A percentile compares a stretch with the other conserved stretches of the same genome.
Conservation (phyloP, 2,329 filamentous ascomycete species). For the Arachnomyces sp. region DNA sequence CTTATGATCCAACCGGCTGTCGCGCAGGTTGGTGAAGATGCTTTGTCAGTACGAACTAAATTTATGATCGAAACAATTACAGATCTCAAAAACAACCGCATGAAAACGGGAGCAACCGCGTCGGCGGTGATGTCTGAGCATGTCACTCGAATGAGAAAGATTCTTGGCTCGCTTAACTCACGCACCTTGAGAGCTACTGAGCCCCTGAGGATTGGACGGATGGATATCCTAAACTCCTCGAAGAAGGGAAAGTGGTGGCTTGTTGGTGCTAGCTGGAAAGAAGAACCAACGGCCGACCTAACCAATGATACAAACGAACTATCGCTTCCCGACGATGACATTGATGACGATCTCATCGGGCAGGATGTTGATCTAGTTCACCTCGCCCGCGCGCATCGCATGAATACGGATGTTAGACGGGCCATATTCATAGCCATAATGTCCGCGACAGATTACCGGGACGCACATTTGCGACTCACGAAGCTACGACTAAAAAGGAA, state of each 20-base stretch:
- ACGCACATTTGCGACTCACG: conserved; percentile 69
- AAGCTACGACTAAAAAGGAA: conserved; percentile 80
- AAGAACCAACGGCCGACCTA: conserved; percentile 28
- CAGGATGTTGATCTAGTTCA: conserved; percentile 55
- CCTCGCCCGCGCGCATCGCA: conserved; percentile 70
- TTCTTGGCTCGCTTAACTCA: conserved; percentile 65
- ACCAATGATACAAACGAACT: conserved; percentile 14
- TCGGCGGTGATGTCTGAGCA: conserved; percentile 71
- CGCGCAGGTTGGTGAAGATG: conserved; percentile 56
- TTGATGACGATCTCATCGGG: conserved; percentile 28
- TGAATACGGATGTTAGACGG: conserved; percentile 77
- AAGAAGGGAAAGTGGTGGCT: conserved; percentile 98
- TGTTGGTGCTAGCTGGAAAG: conserved; percentile 82
- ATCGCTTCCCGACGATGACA: conserved; percentile 27
- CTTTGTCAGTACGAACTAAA: conserved; percentile 76
- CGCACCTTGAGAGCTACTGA: conserved; percentile 64
- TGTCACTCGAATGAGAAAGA: conserved; percentile 80
- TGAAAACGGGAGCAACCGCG: conserved; percentile 65
- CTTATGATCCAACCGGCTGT: conserved; percentile 66
- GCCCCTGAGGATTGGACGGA: conserved; percentile 70
- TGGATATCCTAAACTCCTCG: conserved; percentile 73
- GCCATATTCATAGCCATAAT: conserved; percentile 92
- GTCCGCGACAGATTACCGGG: conserved; percentile 72
- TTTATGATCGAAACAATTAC: conserved; percentile 98
- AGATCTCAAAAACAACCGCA: conserved; percentile 86